Conservation (phyloP, 2,329 filamentous ascomycete genomes). For the Coniochaeta ligniaria region DNA sequence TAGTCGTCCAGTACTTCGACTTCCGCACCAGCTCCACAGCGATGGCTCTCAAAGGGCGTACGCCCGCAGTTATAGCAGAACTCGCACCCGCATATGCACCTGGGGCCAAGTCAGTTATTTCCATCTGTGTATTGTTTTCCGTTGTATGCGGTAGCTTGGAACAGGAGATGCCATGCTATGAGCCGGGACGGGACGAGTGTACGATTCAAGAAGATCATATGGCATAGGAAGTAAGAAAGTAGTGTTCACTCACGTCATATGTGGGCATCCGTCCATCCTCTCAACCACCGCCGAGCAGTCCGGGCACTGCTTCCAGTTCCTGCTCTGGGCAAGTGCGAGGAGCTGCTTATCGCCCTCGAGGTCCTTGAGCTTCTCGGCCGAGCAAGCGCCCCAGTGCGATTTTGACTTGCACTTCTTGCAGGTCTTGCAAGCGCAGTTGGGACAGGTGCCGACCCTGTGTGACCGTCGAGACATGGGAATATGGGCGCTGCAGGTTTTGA, state of each 20-base stretch:
- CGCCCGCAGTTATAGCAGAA: background rate
- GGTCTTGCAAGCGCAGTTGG: background rate
- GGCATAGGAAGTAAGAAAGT: background rate
- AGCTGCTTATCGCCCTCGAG: background rate
- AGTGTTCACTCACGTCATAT: background rate
- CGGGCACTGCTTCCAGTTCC: background rate
- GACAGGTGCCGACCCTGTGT: background rate
- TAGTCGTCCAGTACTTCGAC: background rate
- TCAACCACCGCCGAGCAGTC: background rate
- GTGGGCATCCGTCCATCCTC: background rate
- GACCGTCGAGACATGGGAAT: background rate
- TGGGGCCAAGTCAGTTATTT: background rate
- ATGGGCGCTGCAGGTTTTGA: background rate
- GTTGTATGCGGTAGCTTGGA: too few relatives aligned
- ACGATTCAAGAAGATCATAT: background rate
- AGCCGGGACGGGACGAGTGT: too few relatives aligned
- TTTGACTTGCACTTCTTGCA: slow-evolving; percentile 1
- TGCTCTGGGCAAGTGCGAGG: background rate
- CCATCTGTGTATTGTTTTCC: background rate
- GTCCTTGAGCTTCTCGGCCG: background rate
- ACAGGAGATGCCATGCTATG: background rate
- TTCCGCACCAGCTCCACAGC: background rate
- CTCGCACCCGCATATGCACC: background rate
- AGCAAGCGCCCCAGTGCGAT: background rate
- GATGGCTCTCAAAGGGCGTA: background rate